Evolutionary conservation across 164 flowering plant genomes (phyloP), one percentile per base, ranked within the genome.

Genomic region (Santalum album): DNA sequence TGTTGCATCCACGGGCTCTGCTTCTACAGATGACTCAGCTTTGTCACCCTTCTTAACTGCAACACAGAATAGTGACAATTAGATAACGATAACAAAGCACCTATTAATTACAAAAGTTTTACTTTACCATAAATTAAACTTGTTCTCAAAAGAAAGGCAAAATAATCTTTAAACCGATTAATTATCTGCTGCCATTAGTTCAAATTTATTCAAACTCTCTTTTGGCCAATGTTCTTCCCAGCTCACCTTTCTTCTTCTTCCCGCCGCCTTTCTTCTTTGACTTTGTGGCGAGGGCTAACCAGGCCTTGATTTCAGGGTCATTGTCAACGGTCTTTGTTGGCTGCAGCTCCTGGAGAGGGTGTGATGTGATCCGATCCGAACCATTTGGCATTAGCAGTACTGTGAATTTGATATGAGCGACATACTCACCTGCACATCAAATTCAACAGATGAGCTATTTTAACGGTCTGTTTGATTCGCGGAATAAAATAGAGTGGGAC

Each of bases 221-320:
- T n/a, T n/a, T n/a, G n/a, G n/a, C n/a, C n/a, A n/a, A n/a, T n/a
- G n/a, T n/a, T n/a, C n/a, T n/a, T 20, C 15, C n/a, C 18, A 26
- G 7, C 49, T 35, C 65, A 88, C 98, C 95, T 81, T 86, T 86
- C 77, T 92, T 92, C 78, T 84, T 92, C 75, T 91, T 91, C 18
- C 96, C 96, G 49, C 95, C 98, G 51, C 95, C 96, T 69, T 88
- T 88, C 86, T 86, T 90, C 76, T 90, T 91, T 49, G 90, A 76
- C 74, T 86, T 91, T 11, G 81, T 81, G 38, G 75, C 78, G 60
- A 91, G 58, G 25, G 96, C 79, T 35, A 92, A 63, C 98, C 98
- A 92, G 12, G 91, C 83, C 72, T 92, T 92, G 60, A 92, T 86
- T 62, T 92, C 96, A 42, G 95, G 87, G 57, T 88, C 90, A 54